Percentiles rank a stretch among this genome's conserved stretches.
Evolutionary conservation across 208 protist species (phyloP).

Genomic region (Acanthamoeba lenticulata): DNA sequence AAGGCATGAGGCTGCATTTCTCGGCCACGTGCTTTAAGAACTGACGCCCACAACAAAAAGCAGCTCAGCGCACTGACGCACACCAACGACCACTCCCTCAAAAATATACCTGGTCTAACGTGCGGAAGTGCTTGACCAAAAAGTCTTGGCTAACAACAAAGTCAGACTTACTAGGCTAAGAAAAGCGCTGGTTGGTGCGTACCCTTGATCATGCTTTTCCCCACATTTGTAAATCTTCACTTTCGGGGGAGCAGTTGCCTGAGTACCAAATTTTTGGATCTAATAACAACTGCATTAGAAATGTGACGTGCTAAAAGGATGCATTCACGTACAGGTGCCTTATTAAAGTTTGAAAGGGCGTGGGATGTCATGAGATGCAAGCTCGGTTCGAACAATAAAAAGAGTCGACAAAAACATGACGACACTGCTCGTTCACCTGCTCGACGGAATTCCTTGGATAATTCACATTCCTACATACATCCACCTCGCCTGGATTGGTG

Average conservation of each 20-base stretch:
- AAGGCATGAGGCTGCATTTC: background rate
- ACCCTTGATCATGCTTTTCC: background rate
- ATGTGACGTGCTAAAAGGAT: no score
- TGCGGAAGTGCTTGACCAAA: slow-evolving; percentile 18
- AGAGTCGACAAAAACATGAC: no score
- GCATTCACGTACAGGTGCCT: no score
- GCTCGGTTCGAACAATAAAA: no score
- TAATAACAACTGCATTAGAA: no score
- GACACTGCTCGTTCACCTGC: no score
- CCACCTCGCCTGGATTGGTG: no score
- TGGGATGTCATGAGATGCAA: no score
- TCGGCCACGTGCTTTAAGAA: background rate
- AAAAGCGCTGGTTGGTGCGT: background rate
- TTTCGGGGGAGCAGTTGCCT: background rate
- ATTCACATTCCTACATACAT: no score
- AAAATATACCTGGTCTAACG: background rate
- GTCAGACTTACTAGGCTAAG: background rate
- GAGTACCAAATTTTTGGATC: background rate
- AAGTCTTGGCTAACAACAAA: background rate
- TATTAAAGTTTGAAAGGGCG: no score
- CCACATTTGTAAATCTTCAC: background rate
- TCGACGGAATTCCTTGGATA: no score
- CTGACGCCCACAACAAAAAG: background rate
- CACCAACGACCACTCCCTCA: background rate
- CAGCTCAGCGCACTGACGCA: background rate